Conservation (phyloP, 225 moss, liverwort and hornwort species). For the Sphagnum contortum region DNA sequence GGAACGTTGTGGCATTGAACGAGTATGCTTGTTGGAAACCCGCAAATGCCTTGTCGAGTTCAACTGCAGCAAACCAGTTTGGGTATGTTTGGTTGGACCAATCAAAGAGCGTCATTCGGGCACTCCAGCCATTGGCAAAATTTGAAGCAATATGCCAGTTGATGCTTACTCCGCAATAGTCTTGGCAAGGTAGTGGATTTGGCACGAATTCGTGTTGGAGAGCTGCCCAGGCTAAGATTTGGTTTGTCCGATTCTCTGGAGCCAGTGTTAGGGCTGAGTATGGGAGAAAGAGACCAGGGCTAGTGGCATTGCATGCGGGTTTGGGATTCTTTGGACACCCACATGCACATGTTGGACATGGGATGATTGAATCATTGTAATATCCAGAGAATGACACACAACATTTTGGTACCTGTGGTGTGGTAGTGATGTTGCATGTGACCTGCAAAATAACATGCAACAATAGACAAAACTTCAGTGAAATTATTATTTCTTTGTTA, state of each 20-base stretch:
- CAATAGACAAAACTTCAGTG: not conserved
- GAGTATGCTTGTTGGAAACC: conserved; percentile 63
- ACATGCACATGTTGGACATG: conserved; percentile 74
- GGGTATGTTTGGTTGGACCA: conserved; percentile 54
- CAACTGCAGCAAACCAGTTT: conserved; percentile 58
- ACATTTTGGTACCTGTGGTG: conserved; percentile 51
- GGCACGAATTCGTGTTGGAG: conserved; percentile 43
- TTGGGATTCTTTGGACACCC: conserved; percentile 27
- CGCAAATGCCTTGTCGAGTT: conserved; percentile 35
- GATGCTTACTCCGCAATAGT: conserved; percentile 67
- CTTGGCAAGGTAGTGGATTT: conserved; percentile 57
- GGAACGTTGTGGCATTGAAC: conserved; percentile 60
- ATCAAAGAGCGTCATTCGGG: conserved; percentile 61
- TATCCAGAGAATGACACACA: conserved; percentile 92
- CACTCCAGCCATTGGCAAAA: conserved; percentile 68
- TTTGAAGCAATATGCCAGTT: conserved; percentile 94
- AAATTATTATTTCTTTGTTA: too few relatives aligned
- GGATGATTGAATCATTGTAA: conserved; percentile 74
- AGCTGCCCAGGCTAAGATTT: conserved; percentile 38
- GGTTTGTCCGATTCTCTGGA: conserved; percentile 53
- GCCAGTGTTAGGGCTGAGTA: conserved; percentile 63
- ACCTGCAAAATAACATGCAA: conserved; percentile 11
- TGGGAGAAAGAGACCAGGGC: conserved; percentile 60
- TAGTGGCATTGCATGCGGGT: conserved; percentile 26
- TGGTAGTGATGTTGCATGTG: conserved; percentile 44